Evolutionary conservation across 106 monocot species (phyloP).

Genomic region (Allium cepa): DNA sequence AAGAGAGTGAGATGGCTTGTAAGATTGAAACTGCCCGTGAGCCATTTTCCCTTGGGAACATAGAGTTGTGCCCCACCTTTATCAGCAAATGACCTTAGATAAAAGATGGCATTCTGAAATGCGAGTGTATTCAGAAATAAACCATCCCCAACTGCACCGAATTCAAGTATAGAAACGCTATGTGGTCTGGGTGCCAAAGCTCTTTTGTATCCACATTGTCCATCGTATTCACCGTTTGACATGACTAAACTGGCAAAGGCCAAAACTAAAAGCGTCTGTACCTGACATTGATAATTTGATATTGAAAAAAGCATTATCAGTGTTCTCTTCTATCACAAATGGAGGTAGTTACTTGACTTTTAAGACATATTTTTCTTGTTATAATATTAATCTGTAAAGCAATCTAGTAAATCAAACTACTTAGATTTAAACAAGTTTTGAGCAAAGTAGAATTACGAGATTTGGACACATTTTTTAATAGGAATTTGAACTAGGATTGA

Average conservation of each 20-base stretch:
- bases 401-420: no score
- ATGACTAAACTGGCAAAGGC: background rate
- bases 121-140: constrained; percentile 59
- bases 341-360: background rate
- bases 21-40: constrained; percentile 87
- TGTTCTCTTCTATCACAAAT: background rate
- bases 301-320: background rate
- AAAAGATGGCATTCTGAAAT: constrained; percentile 93
- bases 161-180: constrained; percentile 78
- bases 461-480: background rate
- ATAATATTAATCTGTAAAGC: no score
- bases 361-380: no score
- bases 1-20: constrained; percentile 90
- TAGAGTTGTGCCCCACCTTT: constrained; percentile 96
- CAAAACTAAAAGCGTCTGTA: constrained; percentile 15
- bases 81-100: constrained; percentile 71
- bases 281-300: constrained; percentile 1
- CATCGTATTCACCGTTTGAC: constrained; percentile 5
- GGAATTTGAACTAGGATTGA: background rate
- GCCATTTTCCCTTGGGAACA: constrained; percentile 76
- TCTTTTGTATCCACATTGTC: constrained; percentile 17
- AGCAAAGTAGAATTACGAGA: background rate
- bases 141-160: constrained; percentile 89
- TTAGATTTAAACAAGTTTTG: no score
- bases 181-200: constrained; percentile 42